Evolutionary conservation across 176 grass and related monocot species (phyloP), one percentile per base, ranked within the genome.

Genomic region (Carex pumila): DNA sequence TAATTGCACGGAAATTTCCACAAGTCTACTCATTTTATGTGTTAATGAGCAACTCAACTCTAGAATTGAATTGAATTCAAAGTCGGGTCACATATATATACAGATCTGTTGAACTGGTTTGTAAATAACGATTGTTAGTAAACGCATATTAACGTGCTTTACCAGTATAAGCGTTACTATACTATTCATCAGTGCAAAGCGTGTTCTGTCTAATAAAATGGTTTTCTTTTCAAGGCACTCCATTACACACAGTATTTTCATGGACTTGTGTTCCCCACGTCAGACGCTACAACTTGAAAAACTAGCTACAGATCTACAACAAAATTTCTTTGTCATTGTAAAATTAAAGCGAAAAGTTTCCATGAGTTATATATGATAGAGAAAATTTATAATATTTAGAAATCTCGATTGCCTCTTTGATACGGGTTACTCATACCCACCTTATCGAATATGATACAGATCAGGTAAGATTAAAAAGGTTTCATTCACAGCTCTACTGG

Each of bases 1-100:
- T 83, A 2, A 53, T 66, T 83, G 64, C 58, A 65, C 7, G 30
- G 81, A 83, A 83, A 83, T 69, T 83, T 83, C 81, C 22, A 31
- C 37, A 55, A 54, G 81, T 83, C 81, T 31, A 50, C 64, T 68
- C 21, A 53, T 69, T 69, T 83, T 47, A 6, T 49, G 14, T 50
- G 54, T 39, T 62, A 81, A 62, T 25, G 36, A 53, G 32, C 9
- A 81, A 49, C 32, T 81, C 10, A 62, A 37, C 57, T 63, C 5
- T 63, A 63, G 19, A 25, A 21, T 81, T 63, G 79, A 65, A 50
- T 64, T 81, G 8, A 57, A 78, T 78, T 57, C 73, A 78, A 78
- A 36, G 73, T 55, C 52, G 0, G 13, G 34, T 52, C 52, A 78
- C 12, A 57, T 57, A 6, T 7, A 57, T 57, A 6, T 7, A 11